Evolutionary conservation across 192 early-diverging fungal genomes (phyloP).

Genomic region (Entomortierella beljakovae): DNA sequence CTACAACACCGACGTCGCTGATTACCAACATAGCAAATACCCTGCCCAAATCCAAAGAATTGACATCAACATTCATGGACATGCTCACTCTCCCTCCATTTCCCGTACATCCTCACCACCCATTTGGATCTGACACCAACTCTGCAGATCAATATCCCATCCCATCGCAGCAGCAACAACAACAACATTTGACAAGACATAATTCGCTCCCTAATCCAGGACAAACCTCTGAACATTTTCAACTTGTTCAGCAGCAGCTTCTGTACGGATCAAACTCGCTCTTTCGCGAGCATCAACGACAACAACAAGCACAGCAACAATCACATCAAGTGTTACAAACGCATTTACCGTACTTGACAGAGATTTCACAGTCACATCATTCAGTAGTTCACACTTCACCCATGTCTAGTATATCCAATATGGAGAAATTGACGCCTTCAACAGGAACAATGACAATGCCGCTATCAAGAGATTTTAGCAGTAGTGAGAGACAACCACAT

Average conservation of each 20-base stretch:
- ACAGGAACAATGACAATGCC: no score
- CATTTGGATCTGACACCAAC: neutral
- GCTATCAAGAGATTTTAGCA: no score
- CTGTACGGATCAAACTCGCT: no score
- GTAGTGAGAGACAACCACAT: no score
- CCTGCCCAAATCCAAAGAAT: neutral
- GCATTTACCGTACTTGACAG: slow-evolving; percentile 2
- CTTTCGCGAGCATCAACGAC: slow-evolving; percentile 3
- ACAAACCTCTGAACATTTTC: neutral
- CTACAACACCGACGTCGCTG: neutral
- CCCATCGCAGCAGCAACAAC: slow-evolving; percentile 5
- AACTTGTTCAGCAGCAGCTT: slow-evolving; percentile 6
- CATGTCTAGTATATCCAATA: no score
- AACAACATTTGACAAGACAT: slow-evolving; percentile 9
- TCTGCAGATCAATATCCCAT: neutral
- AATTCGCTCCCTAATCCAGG: slow-evolving; percentile 6
- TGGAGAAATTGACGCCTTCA: no score
- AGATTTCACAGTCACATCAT: slow-evolving; percentile 9
- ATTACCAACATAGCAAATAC: neutral
- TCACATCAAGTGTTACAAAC: neutral
- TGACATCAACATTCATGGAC: slow-evolving; percentile 30
- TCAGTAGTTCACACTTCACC: neutral
- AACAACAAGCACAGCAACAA: slow-evolving; percentile 2
- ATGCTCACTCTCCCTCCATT: slow-evolving; percentile 30
- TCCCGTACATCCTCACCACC: slow-evolving; percentile 17